A percentile compares a stretch with the other conserved stretches of the same genome.
Evolutionary conservation across 176 grass and related monocot species (phyloP).

Genomic region (Pontederia paniculata): DNA sequence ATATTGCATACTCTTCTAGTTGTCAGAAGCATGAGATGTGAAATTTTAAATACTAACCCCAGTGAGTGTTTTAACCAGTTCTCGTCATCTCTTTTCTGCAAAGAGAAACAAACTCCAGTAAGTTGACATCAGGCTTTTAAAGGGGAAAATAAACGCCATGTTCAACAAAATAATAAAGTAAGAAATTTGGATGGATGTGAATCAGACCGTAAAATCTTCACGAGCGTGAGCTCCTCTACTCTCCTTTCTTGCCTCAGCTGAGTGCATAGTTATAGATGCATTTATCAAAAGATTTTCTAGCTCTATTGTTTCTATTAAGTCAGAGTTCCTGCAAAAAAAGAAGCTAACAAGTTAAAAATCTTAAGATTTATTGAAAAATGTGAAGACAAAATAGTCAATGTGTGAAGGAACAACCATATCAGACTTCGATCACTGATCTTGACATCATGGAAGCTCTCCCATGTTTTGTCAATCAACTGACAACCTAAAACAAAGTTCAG

Average conservation of each 20-base stretch:
- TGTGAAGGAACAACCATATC: conserved; percentile 54
- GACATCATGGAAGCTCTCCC: conserved; percentile 53
- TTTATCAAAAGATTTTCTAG: conserved; percentile 92
- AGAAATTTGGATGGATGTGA: conserved; percentile 2
- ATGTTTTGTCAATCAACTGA: conserved; percentile 56
- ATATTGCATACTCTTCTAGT: not conserved
- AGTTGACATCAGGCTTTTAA: not conserved
- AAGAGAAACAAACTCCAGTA: not conserved
- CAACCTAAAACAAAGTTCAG: conserved; percentile 32
- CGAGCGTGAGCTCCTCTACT: conserved; percentile 92
- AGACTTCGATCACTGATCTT: conserved; percentile 62
- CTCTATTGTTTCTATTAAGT: conserved; percentile 88
- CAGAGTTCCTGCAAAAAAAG: conserved; percentile 61
- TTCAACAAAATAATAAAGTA: conserved; percentile 8
- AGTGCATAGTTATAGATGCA: conserved; percentile 88
- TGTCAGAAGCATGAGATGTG: not conserved
- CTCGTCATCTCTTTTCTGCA: conserved; percentile 77
- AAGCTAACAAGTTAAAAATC: not conserved
- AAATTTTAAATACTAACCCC: conserved; percentile 39
- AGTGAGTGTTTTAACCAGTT: conserved; percentile 74
- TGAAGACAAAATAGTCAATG: not conserved
- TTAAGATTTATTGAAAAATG: not conserved
- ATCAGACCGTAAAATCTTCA: conserved; percentile 77
- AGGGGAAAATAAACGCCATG: not conserved
- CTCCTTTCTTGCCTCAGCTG: conserved; percentile 87